Evolutionary conservation across 805 yeast species (phyloP), one percentile per base, ranked within the genome.

Genomic region (Candida arabinofermentans): DNA sequence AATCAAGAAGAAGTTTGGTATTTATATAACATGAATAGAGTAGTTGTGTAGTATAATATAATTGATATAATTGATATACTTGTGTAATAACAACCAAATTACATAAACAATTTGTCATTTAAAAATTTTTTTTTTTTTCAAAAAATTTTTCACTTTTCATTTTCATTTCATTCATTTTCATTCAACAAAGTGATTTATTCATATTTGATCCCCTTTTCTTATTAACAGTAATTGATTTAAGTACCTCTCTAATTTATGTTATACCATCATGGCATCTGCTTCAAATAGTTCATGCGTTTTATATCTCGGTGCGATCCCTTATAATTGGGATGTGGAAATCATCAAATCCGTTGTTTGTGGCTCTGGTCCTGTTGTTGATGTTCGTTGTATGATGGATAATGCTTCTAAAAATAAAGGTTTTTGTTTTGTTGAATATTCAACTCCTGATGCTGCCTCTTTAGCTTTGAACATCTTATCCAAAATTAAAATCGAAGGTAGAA

Each of bases 311-410:
- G 75, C 74, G 50, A 65, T 84, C 22, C 93, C 93, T 1, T 74
- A 73, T 49, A 81, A 80, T 46, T 85, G 93, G 93, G 79, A 72
- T 47, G 81, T 75, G 42, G 76, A 75, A 38, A 75, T 72, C 13
- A 67, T 84, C 27, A 75, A 79, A 40, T 75, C 80, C 23, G 75
- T 84, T 9, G 81, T 83, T 19, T 80, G 85, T 40, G 90, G 90
- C 1, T 71, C 85, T 8, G 93, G 93, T 1, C 74, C 76, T 3
- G 76, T 85, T 21, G 79, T 80, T 13, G 86, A 81, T 48, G 82
- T 83, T 8, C 71, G 86, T 50, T 60, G 82, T 61, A 71, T 82
- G 64, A 71, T 69, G 70, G 78, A 78, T 55, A 68, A 70, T 54
- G 74, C 73, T 9, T 78, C 81, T 9, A 74, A 75, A 47, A 76